These are phyloP conservation scores for Anisodus acutangulus DNA, from an alignment of 257 asterid species.

Conservation along the genomic window DNA sequence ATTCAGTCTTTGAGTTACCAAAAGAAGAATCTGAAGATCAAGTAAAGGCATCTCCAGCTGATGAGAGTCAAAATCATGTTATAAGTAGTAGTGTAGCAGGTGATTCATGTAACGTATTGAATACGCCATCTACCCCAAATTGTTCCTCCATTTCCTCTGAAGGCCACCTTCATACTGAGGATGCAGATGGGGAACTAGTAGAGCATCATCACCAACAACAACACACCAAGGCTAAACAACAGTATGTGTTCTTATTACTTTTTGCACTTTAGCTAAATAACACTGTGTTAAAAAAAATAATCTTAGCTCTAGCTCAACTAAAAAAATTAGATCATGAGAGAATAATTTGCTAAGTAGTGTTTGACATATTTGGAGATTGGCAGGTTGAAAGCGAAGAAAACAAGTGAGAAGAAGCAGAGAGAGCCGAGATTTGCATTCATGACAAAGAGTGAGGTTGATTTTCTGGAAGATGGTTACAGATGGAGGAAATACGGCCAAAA, in stretches of 20 bases:
- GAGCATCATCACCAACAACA: not conserved
- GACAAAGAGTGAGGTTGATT: conserved; percentile 87
- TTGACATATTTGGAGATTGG: not conserved
- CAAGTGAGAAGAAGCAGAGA: conserved; percentile 56
- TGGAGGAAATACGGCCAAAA: conserved; percentile 94
- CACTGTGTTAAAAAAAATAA: not conserved
- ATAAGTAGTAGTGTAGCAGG: not conserved
- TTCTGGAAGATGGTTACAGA: conserved; percentile 80
- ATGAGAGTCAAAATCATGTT: no score
- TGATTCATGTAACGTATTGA: conserved; percentile 37
- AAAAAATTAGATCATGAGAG: no score
- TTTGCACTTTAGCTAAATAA: not conserved
- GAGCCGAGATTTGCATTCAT: conserved; percentile 82
- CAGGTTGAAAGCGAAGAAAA: conserved; percentile 66
- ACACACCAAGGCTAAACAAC: conserved; percentile 45
- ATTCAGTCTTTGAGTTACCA: conserved; percentile 34
- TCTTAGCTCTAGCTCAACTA: no score
- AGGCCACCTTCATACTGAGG: not conserved
- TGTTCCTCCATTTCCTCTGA: conserved; percentile 69
- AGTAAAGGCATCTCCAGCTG: not conserved
- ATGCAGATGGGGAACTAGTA: conserved; percentile 18
- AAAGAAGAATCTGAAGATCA: not conserved
- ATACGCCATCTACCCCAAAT: conserved; percentile 68
- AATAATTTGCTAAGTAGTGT: not conserved
- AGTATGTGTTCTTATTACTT: conserved; percentile 35